phyloP scores from a whole-genome alignment of 495 filamentous ascomycete genomes.

The Hypoxylon rickii region DNA sequence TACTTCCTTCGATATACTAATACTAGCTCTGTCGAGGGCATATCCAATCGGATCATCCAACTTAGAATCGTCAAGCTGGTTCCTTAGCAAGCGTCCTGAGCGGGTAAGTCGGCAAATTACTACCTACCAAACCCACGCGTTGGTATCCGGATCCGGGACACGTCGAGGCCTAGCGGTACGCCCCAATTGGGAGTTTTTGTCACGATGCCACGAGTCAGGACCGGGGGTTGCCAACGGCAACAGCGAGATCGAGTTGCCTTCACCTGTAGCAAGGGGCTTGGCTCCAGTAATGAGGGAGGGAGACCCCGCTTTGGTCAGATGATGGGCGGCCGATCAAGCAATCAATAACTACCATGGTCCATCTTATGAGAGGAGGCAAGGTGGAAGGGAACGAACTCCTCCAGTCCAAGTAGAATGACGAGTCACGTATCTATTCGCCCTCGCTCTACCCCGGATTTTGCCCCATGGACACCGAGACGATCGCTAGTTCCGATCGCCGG shows the following conservation, averaged over 20 bases:
- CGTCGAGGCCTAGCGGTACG: constrained; percentile 4
- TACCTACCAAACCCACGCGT: constrained; percentile 7
- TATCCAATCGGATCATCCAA: constrained; percentile 5
- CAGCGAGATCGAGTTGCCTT: constrained; percentile 13
- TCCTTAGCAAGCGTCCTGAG: constrained; percentile 11
- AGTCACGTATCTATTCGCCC: constrained; percentile 16
- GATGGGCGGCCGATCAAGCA: constrained; percentile 28
- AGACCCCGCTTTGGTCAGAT: constrained; percentile 40
- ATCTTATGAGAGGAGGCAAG: constrained; percentile 4
- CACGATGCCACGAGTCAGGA: constrained; percentile 30
- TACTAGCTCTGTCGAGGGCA: constrained; percentile 11
- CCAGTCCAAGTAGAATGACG: constrained; percentile 15
- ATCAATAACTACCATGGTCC: constrained; percentile 2
- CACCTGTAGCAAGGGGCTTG: constrained; percentile 25
- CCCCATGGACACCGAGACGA: background rate
- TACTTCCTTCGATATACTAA: constrained; percentile 12
- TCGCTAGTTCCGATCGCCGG: constrained; percentile 15
- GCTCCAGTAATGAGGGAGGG: constrained; percentile 30
- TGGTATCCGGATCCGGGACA: constrained; percentile 2
- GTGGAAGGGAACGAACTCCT: constrained; percentile 4
- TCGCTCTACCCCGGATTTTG: constrained; percentile 25
- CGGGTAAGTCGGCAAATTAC: constrained; percentile 10
- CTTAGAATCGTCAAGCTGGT: constrained; percentile 8
- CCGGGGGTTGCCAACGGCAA: constrained; percentile 20
- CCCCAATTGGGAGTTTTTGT: constrained; percentile 10